Conservation (phyloP, 1,139 yeast species). For the Scheffersomyces quercinus region DNA sequence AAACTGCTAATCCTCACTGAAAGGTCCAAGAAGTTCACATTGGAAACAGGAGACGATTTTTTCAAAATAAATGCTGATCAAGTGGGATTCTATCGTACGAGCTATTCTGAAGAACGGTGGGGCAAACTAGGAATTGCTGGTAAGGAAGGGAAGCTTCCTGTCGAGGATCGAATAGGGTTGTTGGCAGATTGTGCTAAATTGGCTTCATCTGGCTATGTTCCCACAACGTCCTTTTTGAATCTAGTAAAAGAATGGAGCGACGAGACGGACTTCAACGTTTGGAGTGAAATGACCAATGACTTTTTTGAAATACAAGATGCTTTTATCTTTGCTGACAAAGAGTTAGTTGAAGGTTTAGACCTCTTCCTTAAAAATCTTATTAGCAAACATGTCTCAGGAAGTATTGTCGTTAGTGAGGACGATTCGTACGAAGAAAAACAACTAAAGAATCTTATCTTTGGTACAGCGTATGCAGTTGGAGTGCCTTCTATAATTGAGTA, state of each 20-base stretch:
- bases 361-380: slow-evolving; percentile 13
- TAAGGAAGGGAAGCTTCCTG: slow-evolving; percentile 15
- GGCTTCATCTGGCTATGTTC: slow-evolving; percentile 15
- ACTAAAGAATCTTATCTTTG: slow-evolving; percentile 15
- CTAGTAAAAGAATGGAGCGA: slow-evolving; percentile 15
- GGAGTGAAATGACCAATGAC: slow-evolving; percentile 14
- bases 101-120: slow-evolving; percentile 17
- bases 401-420: slow-evolving; percentile 8
- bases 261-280: slow-evolving; percentile 17
- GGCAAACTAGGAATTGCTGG: slow-evolving; percentile 16
- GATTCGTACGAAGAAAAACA: slow-evolving; percentile 17
- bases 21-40: slow-evolving; percentile 7
- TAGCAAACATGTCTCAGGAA: slow-evolving; percentile 1
- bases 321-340: slow-evolving; percentile 12
- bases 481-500: slow-evolving; percentile 10
- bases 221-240: slow-evolving; percentile 15
- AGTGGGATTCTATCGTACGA: slow-evolving; percentile 18
- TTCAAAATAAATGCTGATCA: slow-evolving; percentile 17
- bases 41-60: slow-evolving; percentile 14
- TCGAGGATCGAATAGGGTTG: slow-evolving; percentile 20
- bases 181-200: slow-evolving; percentile 18
- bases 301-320: slow-evolving; percentile 13
- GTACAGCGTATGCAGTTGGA: slow-evolving; percentile 10
- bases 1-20: slow-evolving; percentile 12
- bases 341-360: slow-evolving; percentile 11